Evolutionary conservation across 129 eudicot species (phyloP), one percentile per base, ranked within the genome.

Genomic region (Ambrosia trifida): DNA sequence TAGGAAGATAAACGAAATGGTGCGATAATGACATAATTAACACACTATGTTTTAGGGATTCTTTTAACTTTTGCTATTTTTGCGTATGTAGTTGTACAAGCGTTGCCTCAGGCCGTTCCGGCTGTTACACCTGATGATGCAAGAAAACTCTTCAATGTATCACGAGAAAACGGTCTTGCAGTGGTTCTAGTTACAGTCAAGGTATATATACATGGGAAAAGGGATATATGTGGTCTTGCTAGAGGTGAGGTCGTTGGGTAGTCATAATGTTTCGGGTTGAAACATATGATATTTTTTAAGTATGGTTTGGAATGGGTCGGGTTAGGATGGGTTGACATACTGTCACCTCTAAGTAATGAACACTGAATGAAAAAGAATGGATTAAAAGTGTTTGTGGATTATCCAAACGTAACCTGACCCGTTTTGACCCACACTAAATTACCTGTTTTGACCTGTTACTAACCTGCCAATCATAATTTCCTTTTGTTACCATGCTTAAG

Each of bases 91-190:
- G 87, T 83, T 11, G 79, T 62, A 33, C 79, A 83, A 72, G 84
- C 74, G 35, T 76, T 83, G 45, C 87, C 87, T 35, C 87, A 72
- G 36, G 87, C 82, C 66, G 84, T 83, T 76, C 87, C 87, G 52
- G 69, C 79, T 71, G 84, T 83, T 52, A 79, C 84, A 57, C 84
- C 84, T 6, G 82, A 79, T 79, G 87, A 79, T 58, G 84, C 87
- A 20, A 83, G 79, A 20, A 79, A 51, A 67, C 64, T 43, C 31
- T 83, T 83, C 64, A 54, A 66, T 66, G 51, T 28, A 5, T 83
- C 87, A 43, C 81, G 82, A 18, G 75, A 79, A 79, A 75, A 76
- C 5, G 87, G 87, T 47, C 57, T 76, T 36, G 82, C 87, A 2
- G 87, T 83, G 11, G 87, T 83, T 61, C 66, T 83, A 16, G 84